phyloP scores from a whole-genome alignment of 2,329 filamentous ascomycete species.

The Phyllosticta capitalensis region DNA sequence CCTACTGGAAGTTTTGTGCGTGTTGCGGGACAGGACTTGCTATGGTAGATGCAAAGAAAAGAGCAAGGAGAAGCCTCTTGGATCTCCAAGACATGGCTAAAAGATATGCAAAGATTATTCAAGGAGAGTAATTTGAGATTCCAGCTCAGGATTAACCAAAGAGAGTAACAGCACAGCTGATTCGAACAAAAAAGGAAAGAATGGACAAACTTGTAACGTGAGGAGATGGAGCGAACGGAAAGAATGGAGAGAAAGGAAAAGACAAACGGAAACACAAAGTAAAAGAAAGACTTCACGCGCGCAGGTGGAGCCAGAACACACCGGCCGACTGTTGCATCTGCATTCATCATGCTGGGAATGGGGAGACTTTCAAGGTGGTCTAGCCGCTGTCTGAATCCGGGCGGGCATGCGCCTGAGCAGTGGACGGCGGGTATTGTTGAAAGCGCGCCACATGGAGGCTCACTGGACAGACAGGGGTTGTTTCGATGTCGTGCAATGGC shows the following conservation, averaged over 20 bases:
- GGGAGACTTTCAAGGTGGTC: constrained; percentile 27
- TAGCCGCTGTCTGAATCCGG: constrained; percentile 30
- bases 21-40: constrained; percentile 26
- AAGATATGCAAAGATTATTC: constrained; percentile 18
- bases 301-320: neutral
- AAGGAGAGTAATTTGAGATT: constrained; percentile 16
- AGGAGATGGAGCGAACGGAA: constrained; percentile 13
- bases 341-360: neutral
- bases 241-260: constrained; percentile 17
- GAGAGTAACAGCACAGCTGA: constrained; percentile 20
- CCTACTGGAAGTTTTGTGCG: constrained; percentile 22
- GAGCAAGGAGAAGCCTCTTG: constrained; percentile 28
- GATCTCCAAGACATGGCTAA: constrained; percentile 16
- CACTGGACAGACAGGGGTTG: neutral
- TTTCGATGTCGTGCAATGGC: neutral
- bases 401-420: neutral
- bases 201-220: neutral
- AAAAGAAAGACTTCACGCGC: neutral
- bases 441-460: neutral
- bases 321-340: neutral
- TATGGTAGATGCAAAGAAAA: constrained; percentile 18
- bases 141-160: constrained; percentile 9
- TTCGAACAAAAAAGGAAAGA: constrained; percentile 22
- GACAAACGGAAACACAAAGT: constrained; percentile 17
- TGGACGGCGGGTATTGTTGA: neutral